Conservation (phyloP, 2,329 filamentous ascomycete species). For the Arthrobotrys megalospora region DNA sequence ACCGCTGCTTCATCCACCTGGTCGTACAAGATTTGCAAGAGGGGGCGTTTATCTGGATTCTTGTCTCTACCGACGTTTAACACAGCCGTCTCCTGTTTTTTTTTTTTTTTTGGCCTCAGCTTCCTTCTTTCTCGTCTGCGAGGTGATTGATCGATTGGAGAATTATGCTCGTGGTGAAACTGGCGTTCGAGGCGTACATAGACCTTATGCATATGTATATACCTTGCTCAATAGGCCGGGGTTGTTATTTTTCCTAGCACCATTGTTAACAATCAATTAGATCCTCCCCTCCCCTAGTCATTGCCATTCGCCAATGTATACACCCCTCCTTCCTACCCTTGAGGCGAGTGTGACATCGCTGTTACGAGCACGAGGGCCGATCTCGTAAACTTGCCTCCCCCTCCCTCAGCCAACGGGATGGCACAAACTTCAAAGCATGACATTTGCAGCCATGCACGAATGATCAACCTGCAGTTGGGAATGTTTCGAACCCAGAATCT, state of each 20-base stretch:
- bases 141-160: background rate
- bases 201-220: conserved; percentile 3
- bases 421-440: conserved; percentile 27
- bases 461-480: conserved; percentile 16
- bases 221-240: background rate
- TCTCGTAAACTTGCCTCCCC: conserved; percentile 14
- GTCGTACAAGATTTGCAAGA: conserved; percentile 45
- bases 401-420: conserved; percentile 22
- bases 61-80: background rate
- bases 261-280: background rate
- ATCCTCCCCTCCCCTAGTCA: background rate
- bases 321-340: background rate
- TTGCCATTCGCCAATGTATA: background rate
- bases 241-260: background rate
- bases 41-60: conserved; percentile 29
- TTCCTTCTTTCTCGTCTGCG: background rate
- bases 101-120: background rate
- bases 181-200: background rate
- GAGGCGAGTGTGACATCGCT: conserved; percentile 24
- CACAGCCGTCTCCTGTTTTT: background rate
- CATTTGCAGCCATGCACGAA: conserved; percentile 29
- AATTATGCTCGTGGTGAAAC: background rate
- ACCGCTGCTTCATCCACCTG: conserved; percentile 20
- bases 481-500: conserved; percentile 10
- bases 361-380: conserved; percentile 35